Conservation (phyloP, 192 early-diverging fungal genomes). For the Podila clonocystis region DNA sequence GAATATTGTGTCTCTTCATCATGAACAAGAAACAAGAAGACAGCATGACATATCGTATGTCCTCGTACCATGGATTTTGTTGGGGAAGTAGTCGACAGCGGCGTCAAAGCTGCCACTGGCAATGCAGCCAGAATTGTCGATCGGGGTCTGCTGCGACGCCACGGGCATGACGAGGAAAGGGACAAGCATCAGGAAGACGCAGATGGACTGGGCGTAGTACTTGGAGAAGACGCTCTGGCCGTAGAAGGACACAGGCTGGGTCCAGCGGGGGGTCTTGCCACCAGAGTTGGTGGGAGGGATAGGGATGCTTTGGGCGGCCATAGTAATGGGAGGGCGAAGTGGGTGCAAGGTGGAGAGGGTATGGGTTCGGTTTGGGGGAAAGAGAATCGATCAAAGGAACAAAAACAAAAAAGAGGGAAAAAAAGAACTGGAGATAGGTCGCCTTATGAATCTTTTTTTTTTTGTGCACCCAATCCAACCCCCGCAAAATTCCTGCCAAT, state of each 20-base stretch:
- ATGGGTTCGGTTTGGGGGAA: not conserved
- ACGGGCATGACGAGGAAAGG: conserved; percentile 37
- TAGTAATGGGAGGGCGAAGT: not conserved
- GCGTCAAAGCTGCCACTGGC: conserved; percentile 42
- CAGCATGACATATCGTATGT: no score
- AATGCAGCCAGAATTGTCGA: conserved; percentile 26
- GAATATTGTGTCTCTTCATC: not conserved
- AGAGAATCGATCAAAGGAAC: conserved; percentile 3
- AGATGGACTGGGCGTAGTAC: conserved; percentile 44
- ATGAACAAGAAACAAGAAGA: not conserved
- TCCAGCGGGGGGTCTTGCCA: conserved; percentile 17
- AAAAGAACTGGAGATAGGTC: not conserved
- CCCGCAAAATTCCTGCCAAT: not conserved
- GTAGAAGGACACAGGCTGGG: conserved; percentile 40
- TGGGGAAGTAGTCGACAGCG: conserved; percentile 60
- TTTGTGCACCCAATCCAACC: not conserved
- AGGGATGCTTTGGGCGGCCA: conserved; percentile 45
- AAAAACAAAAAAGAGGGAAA: conserved; percentile 5
- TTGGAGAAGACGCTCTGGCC: conserved; percentile 29
- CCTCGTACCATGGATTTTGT: conserved; percentile 46
- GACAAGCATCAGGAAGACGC: conserved; percentile 22
- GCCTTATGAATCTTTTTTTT: not conserved
- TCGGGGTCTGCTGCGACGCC: conserved; percentile 35
- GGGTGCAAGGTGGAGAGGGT: not conserved
- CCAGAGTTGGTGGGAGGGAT: conserved; percentile 21